A percentile compares a stretch with the other conserved stretches of the same genome.
Conservation (phyloP, 2,329 filamentous ascomycete species). For the Fusarium sp. region DNA sequence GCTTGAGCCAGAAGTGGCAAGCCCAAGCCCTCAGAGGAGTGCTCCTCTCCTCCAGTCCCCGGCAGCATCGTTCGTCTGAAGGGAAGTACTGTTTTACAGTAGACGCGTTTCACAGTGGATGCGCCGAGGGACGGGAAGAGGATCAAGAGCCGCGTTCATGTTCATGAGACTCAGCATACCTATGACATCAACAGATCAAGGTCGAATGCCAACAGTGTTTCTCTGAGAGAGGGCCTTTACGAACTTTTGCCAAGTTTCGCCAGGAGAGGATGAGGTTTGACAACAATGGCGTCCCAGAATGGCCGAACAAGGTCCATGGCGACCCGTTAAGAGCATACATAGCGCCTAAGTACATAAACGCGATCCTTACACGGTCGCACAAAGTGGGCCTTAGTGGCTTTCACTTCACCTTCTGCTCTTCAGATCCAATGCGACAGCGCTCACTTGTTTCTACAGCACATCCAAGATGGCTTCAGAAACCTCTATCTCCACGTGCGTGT, state of each 20-base stretch:
- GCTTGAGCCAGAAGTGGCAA: background rate
- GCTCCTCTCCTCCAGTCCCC: background rate
- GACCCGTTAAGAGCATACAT: background rate
- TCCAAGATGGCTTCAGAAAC: conserved; percentile 53
- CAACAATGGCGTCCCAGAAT: background rate
- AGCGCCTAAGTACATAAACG: background rate
- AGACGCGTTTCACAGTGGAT: background rate
- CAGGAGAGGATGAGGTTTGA: background rate
- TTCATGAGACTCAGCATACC: background rate
- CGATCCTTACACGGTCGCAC: background rate
- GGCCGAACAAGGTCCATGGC: background rate
- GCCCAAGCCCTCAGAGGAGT: background rate
- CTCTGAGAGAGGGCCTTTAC: background rate
- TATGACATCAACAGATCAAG: background rate
- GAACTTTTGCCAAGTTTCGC: background rate
- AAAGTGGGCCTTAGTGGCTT: background rate
- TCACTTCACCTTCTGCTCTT: background rate
- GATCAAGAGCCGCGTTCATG: background rate
- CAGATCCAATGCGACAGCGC: background rate
- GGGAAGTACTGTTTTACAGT: background rate
- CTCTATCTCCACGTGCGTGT: conserved; percentile 77
- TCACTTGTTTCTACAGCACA: background rate
- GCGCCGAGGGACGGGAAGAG: background rate
- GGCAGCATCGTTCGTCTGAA: background rate
- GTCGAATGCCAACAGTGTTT: background rate